A percentile compares a stretch with the other conserved stretches of the same genome.
Evolutionary conservation across 345 rosid species (phyloP).

Genomic region (Salix caprea): DNA sequence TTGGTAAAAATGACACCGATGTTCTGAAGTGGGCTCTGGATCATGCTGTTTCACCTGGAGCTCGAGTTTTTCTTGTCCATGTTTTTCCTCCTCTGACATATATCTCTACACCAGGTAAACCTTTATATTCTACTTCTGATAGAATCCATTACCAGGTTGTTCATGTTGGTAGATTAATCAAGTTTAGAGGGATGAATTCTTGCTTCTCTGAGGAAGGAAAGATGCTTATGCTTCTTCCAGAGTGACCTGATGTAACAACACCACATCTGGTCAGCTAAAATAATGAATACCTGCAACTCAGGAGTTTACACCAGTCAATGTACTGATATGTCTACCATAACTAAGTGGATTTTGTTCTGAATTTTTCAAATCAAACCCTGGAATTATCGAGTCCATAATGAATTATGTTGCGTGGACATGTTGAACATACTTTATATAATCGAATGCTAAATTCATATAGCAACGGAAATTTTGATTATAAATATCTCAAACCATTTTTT

Average conservation of each 20-base stretch:
- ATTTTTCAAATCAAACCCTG: no score
- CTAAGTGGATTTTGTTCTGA: background rate
- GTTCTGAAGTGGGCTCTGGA: conserved; percentile 57
- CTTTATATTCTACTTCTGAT: background rate
- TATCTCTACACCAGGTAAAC: conserved; percentile 51
- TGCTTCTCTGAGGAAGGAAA: background rate
- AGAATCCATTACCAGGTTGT: background rate
- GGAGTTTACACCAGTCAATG: background rate
- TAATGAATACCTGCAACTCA: background rate
- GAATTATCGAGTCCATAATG: background rate
- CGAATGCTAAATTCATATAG: no score
- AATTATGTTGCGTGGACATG: no score
- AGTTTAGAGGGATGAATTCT: background rate
- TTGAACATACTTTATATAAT: no score
- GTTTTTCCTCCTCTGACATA: conserved; percentile 51
- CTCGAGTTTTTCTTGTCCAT: conserved; percentile 53
- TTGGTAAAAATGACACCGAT: conserved; percentile 53
- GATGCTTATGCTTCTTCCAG: background rate
- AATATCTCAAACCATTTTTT: no score
- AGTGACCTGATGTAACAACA: background rate
- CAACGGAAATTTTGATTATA: no score
- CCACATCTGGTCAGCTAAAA: background rate
- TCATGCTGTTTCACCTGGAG: conserved; percentile 38
- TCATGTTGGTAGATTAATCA: no score
- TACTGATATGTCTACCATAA: background rate